Percentiles rank a stretch among this genome's conserved stretches.
Conservation (phyloP, 139 green algal genomes). For the Edaphochlamys debaryana region DNA sequence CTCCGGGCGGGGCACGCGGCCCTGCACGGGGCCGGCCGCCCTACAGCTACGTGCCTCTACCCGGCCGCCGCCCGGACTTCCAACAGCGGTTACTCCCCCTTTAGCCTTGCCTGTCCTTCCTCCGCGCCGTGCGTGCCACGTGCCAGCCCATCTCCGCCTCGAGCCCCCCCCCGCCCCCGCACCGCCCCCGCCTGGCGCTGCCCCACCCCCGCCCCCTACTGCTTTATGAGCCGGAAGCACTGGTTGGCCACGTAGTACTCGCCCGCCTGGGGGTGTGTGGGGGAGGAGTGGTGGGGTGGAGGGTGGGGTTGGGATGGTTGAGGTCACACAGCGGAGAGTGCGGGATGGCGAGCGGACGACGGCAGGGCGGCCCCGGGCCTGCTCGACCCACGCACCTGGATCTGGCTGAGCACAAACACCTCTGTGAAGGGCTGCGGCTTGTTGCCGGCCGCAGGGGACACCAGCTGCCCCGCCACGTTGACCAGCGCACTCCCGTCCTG, state of each 20-base stretch:
- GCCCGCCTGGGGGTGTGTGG: constrained; percentile 14
- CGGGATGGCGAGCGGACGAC: background rate
- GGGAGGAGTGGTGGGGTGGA: background rate
- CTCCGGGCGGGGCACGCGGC: too few relatives aligned
- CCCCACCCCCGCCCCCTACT: too few relatives aligned
- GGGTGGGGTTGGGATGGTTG: background rate
- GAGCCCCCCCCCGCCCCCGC: too few relatives aligned
- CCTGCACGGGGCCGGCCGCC: too few relatives aligned
- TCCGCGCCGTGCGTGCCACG: too few relatives aligned
- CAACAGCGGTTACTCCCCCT: too few relatives aligned
- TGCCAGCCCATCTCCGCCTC: too few relatives aligned
- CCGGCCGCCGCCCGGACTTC: too few relatives aligned
- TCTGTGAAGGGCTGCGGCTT: constrained; percentile 50
- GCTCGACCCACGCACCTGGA: background rate
- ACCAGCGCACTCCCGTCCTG: constrained; percentile 61
- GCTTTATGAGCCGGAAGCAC: constrained; percentile 34
- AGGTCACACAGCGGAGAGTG: background rate
- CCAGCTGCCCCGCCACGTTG: constrained; percentile 47
- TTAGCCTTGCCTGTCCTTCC: too few relatives aligned
- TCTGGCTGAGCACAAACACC: constrained; percentile 63
- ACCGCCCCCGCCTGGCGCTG: too few relatives aligned
- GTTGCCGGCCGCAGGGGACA: constrained; percentile 12
- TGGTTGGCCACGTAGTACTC: constrained; percentile 72
- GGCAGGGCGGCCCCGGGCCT: background rate
- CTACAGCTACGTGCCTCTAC: too few relatives aligned